Evolutionary conservation across 2,329 filamentous ascomycete species (phyloP).

Genomic region (Colletotrichum sp.): DNA sequence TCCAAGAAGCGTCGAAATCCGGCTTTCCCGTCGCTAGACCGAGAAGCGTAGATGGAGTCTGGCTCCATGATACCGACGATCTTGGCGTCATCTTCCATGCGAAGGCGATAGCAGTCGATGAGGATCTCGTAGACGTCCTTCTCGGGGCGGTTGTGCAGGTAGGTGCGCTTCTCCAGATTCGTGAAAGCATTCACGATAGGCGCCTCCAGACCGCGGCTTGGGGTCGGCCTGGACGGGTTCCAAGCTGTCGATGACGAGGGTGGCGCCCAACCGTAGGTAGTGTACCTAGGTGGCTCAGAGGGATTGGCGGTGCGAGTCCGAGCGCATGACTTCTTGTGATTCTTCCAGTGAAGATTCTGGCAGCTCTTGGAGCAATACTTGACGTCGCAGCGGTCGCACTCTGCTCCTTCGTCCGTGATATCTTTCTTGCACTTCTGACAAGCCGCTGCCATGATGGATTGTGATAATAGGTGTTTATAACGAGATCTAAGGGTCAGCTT

Average conservation of each 20-base stretch:
- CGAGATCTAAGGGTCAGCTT: background rate
- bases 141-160: slow-evolving; percentile 47
- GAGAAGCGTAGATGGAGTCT: slow-evolving; percentile 34
- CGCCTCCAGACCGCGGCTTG: slow-evolving; percentile 32
- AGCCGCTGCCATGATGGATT: background rate
- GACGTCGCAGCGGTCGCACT: background rate
- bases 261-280: background rate
- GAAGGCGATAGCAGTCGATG: slow-evolving; percentile 54
- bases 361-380: slow-evolving; percentile 58
- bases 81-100: slow-evolving; percentile 40
- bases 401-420: background rate
- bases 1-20: slow-evolving; percentile 44
- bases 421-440: background rate
- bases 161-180: slow-evolving; percentile 42
- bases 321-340: slow-evolving; percentile 50
- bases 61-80: slow-evolving; percentile 28
- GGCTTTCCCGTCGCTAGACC: slow-evolving; percentile 20
- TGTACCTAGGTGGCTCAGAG: background rate
- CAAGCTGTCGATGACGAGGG: background rate
- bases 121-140: slow-evolving; percentile 49
- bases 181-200: slow-evolving; percentile 41
- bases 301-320: background rate
- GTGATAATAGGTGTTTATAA: background rate
- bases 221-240: background rate
- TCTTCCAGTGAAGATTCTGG: slow-evolving; percentile 56